Base-by-base conservation (phyloP, 768 basidiomycete species). In the Trametopsis cervina region DNA sequence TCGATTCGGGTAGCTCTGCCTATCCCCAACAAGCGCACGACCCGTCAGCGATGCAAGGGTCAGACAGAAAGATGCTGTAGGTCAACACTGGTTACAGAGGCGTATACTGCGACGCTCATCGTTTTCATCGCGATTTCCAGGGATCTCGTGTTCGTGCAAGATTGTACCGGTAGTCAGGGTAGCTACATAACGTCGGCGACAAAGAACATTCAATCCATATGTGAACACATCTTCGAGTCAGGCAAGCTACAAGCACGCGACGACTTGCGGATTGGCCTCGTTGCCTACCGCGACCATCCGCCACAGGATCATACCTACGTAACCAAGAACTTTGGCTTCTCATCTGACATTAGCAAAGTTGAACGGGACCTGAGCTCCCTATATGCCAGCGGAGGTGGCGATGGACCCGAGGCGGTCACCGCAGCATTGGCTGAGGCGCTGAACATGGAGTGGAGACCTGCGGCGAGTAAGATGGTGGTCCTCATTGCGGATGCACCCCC, bases 401-500 rank as follows among this genome's bases (percentile, higher is more conserved):
- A 96, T 71, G 95, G 95, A 0, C 95, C 95, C 0, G 95, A 98
- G 65, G 95, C 94, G 12, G 89, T 97, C 51, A 98, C 95, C 0
- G 93, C 95, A 2, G 95, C 86, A 15, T 69, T 98, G 63, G 83
- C 80, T 1, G 93, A 94, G 61, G 84, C 85, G 7, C 58, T 93
- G 59, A 80, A 82, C 46, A 87, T 98, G 82, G 85, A 91, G 10
- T 98, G 95, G 95, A 75, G 95, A 58, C 73, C 76, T 42, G 67
- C 77, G 40, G 88, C 95, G 22, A 89, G 85, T 62, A 97, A 90
- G 73, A 97, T 98, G 91, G 77, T 92, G 43, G 92, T 98, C 4
- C 77, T 97, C 58, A 93, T 97, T 59, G 93, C 95, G 15, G 95
- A 98, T 73, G 95, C 95, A 0, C 95, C 95, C 29, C 92, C 94